These are phyloP conservation scores for Clitopilus hobsonii DNA, from an alignment of 768 basidiomycete species.

Conservation along the genomic window DNA sequence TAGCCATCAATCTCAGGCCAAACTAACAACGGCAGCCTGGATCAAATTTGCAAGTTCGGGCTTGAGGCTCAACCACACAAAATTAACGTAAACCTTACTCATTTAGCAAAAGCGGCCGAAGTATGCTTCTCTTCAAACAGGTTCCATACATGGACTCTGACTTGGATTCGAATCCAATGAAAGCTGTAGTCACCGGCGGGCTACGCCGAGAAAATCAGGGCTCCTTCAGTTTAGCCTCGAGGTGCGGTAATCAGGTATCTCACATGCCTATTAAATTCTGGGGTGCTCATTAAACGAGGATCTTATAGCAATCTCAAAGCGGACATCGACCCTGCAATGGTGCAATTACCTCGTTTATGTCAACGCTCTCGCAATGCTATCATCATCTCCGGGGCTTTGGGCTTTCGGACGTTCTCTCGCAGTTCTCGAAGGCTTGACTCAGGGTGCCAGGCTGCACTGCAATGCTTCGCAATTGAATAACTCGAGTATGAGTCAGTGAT, in stretches of 20 bases:
- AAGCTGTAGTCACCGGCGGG: conserved; percentile 25
- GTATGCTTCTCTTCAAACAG: conserved; percentile 9
- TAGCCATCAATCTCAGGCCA: conserved; percentile 19
- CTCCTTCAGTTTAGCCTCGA: conserved; percentile 21
- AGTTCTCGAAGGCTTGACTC: neutral
- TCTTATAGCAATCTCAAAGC: conserved; percentile 16
- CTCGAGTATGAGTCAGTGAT: neutral
- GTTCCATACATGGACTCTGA: conserved; percentile 15
- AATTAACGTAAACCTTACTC: neutral
- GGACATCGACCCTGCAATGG: conserved; percentile 9
- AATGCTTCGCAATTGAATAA: neutral
- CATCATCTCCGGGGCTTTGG: neutral
- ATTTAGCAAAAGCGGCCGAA: conserved; percentile 5
- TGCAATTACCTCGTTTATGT: neutral
- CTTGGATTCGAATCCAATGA: conserved; percentile 17
- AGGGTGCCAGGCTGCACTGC: neutral
- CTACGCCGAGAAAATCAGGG: conserved; percentile 16
- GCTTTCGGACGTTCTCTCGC: neutral
- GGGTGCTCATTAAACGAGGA: conserved; percentile 24
- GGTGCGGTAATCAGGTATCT: conserved; percentile 13
- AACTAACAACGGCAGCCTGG: conserved; percentile 17
- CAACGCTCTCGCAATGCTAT: neutral
- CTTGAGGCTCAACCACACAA: conserved; percentile 5
- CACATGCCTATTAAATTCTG: conserved; percentile 23
- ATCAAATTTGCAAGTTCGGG: conserved; percentile 20